These are phyloP conservation scores for Arthrobotrys sinensis DNA, from an alignment of 2,329 filamentous ascomycete species.

Conservation along the genomic window DNA sequence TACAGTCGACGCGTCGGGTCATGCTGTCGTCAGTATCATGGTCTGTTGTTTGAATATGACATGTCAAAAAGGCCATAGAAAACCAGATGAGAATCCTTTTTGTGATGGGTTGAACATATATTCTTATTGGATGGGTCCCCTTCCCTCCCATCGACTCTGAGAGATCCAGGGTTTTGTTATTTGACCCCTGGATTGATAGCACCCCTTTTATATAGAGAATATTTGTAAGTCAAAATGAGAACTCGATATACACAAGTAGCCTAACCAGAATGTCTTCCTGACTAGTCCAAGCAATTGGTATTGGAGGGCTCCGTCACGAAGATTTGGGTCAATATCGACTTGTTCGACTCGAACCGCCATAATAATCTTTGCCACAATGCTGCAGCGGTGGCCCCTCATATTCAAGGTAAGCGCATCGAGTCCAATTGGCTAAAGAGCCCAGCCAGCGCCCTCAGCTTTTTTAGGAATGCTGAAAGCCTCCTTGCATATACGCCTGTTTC, in stretches of 20 bases:
- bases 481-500: conserved; percentile 46
- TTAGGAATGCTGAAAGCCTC: conserved; percentile 39
- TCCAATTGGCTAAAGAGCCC: background rate
- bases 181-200: background rate
- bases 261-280: background rate
- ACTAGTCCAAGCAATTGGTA: background rate
- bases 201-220: conserved; percentile 13
- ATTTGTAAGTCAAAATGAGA: background rate
- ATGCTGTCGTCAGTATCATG: conserved; percentile 40
- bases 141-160: conserved; percentile 3
- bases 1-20: conserved; percentile 25
- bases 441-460: conserved; percentile 30
- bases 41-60: conserved; percentile 24
- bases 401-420: conserved; percentile 5
- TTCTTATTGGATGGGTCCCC: conserved; percentile 25
- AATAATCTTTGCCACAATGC: conserved; percentile 24
- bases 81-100: background rate
- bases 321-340: background rate
- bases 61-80: conserved; percentile 17
- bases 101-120: background rate
- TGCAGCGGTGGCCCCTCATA: background rate
- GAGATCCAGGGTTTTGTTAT: conserved; percentile 11
- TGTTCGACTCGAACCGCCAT: conserved; percentile 6
- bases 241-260: background rate
- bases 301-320: background rate